Conservation (phyloP, 192 early-diverging fungal genomes). For the Backusella tuberculispora region DNA sequence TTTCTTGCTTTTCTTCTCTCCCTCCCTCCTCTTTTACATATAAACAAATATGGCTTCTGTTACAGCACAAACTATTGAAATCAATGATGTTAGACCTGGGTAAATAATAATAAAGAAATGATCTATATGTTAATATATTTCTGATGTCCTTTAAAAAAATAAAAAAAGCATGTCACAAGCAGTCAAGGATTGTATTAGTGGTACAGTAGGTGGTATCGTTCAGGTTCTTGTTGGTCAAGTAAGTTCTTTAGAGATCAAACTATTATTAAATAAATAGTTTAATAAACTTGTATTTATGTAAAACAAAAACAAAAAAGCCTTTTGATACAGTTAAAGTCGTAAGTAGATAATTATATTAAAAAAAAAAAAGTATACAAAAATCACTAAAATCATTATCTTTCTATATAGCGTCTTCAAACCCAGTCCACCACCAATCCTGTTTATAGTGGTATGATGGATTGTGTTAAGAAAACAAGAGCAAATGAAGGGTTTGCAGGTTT, state of each 20-base stretch:
- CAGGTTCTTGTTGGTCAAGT: conserved; percentile 79
- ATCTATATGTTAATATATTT: background rate
- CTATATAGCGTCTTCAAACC: conserved; percentile 85
- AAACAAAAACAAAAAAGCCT: conserved; percentile 47
- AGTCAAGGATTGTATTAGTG: conserved; percentile 76
- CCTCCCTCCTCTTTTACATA: background rate
- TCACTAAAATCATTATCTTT: conserved; percentile 3
- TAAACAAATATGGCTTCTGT: conserved; percentile 6
- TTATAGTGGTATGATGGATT: conserved; percentile 89
- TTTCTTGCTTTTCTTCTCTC: background rate
- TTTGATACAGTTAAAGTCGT: conserved; percentile 86
- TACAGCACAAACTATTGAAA: conserved; percentile 13
- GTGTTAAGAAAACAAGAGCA: conserved; percentile 79
- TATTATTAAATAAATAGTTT: background rate
- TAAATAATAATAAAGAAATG: background rate
- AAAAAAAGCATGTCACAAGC: conserved; percentile 42
- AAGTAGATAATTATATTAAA: conserved; percentile 27
- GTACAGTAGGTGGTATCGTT: conserved; percentile 74
- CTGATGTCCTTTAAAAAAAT: background rate
- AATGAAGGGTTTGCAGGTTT: conserved; percentile 85
- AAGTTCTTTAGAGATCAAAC: background rate
- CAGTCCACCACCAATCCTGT: conserved; percentile 68
- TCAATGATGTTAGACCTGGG: conserved; percentile 11
- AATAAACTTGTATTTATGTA: background rate
- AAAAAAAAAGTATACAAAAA: background rate